Percentiles rank a stretch among this genome's conserved stretches.
Conservation (phyloP, 164 flowering plant genomes). For the Hamamelis virginiana region DNA sequence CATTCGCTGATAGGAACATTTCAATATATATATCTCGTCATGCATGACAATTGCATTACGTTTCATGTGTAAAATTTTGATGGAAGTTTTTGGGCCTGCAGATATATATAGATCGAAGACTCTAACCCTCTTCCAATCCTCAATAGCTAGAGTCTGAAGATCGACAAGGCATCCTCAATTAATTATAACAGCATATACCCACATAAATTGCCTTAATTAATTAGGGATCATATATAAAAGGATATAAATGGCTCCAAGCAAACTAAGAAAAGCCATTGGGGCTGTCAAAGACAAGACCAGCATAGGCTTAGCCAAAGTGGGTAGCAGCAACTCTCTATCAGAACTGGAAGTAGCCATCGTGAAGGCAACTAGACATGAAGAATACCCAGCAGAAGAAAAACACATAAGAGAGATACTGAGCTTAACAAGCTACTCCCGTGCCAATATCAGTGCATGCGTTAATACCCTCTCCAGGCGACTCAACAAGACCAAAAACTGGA, state of each 20-base stretch:
- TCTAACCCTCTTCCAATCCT: too few relatives aligned
- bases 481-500: slow-evolving; percentile 55
- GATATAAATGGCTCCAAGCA: slow-evolving; percentile 58
- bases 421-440: slow-evolving; percentile 41
- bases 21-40: too few relatives aligned
- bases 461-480: slow-evolving; percentile 38
- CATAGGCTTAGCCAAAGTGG: slow-evolving; percentile 51
- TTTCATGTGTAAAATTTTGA: too few relatives aligned
- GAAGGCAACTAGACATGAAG: slow-evolving; percentile 54
- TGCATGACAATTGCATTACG: too few relatives aligned
- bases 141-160: too few relatives aligned
- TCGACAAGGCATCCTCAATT: too few relatives aligned
- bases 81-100: too few relatives aligned
- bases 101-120: too few relatives aligned
- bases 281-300: slow-evolving; percentile 63
- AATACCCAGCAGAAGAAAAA: slow-evolving; percentile 45
- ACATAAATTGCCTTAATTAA: neutral
- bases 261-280: slow-evolving; percentile 66
- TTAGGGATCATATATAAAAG: neutral
- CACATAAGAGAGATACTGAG: slow-evolving; percentile 41
- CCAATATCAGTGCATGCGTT: slow-evolving; percentile 33
- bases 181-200: neutral
- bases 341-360: slow-evolving; percentile 53
- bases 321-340: slow-evolving; percentile 33
- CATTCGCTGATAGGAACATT: too few relatives aligned